phyloP scores from a whole-genome alignment of 2,329 filamentous ascomycete genomes.

The Beauveria sp. region DNA sequence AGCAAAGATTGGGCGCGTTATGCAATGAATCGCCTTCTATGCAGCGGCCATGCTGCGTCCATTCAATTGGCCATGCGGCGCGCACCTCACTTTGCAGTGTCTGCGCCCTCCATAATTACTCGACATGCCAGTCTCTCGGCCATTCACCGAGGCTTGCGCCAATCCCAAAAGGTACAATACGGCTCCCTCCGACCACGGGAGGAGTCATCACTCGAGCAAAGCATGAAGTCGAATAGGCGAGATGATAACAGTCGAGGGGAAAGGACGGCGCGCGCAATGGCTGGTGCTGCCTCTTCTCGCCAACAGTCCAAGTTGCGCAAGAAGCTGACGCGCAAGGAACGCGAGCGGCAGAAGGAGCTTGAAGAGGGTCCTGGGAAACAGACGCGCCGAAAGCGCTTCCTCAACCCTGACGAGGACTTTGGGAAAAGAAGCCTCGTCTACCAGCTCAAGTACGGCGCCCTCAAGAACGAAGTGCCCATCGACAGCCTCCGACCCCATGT shows the following conservation, averaged over 20 bases:
- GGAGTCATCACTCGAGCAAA: not conserved
- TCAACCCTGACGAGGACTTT: slow-evolving; percentile 40
- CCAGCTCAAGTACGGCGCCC: slow-evolving; percentile 39
- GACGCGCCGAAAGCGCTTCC: slow-evolving; percentile 44
- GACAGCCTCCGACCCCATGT: slow-evolving; percentile 21
- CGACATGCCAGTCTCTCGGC: slow-evolving; percentile 47
- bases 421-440: slow-evolving; percentile 51
- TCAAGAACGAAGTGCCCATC: slow-evolving; percentile 25
- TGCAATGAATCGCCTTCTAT: slow-evolving; percentile 15
- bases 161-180: slow-evolving; percentile 31
- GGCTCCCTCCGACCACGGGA: slow-evolving; percentile 15
- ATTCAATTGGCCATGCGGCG: not conserved
- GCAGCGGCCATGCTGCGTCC: slow-evolving; percentile 9
- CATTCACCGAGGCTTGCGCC: slow-evolving; percentile 59
- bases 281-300: slow-evolving; percentile 22
- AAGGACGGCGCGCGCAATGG: slow-evolving; percentile 22
- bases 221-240: not conserved
- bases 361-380: slow-evolving; percentile 26
- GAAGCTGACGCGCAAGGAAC: slow-evolving; percentile 38
- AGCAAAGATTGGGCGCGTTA: not conserved
- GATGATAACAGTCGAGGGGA: not conserved
- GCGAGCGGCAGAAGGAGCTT: slow-evolving; percentile 21
- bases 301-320: slow-evolving; percentile 41
- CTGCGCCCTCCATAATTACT: slow-evolving; percentile 8
- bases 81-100: not conserved